A percentile compares a stretch with the other conserved stretches of the same genome.
These are phyloP conservation scores for Termitomyces sp. DNA, from an alignment of 768 basidiomycete species.

Conservation along the genomic window DNA sequence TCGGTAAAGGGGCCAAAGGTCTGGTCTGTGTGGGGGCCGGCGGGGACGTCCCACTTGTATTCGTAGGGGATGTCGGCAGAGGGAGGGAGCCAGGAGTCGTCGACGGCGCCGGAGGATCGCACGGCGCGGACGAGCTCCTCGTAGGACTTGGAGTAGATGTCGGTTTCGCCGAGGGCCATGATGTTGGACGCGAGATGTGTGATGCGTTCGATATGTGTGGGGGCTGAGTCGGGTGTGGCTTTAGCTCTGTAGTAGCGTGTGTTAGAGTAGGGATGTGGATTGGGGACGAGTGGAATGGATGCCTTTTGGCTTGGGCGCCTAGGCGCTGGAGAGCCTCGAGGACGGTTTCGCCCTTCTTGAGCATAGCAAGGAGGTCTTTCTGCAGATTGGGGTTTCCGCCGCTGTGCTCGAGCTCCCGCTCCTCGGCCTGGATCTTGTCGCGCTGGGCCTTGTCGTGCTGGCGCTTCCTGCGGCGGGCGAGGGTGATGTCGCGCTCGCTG, in stretches of 20 bases:
- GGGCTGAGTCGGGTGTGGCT: constrained; percentile 25
- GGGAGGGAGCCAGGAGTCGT: constrained; percentile 65
- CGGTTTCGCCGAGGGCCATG: constrained; percentile 80
- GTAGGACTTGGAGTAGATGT: constrained; percentile 82
- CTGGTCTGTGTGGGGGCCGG: constrained; percentile 38
- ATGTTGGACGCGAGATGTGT: constrained; percentile 86
- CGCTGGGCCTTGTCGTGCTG: constrained; percentile 67
- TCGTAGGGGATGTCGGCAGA: constrained; percentile 74
- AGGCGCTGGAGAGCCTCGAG: constrained; percentile 85
- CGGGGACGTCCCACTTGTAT: constrained; percentile 71
- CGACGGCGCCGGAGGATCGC: constrained; percentile 65
- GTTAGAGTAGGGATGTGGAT: not conserved
- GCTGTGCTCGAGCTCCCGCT: constrained; percentile 61
- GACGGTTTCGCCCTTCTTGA: constrained; percentile 89
- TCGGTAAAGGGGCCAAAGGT: constrained; percentile 78
- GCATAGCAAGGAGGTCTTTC: constrained; percentile 59
- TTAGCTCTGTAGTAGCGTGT: constrained; percentile 15
- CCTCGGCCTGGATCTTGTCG: constrained; percentile 67
- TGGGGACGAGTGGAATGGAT: no score
- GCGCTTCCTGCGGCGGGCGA: constrained; percentile 70
- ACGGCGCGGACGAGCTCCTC: constrained; percentile 78
- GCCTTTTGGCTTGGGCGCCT: constrained; percentile 57
- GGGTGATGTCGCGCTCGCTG: constrained; percentile 80
- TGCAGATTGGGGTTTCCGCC: constrained; percentile 63
- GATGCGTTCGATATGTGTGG: constrained; percentile 61